phyloP scores from a whole-genome alignment of 768 basidiomycete genomes.

The Rhodotorula sphaerocarpa region DNA sequence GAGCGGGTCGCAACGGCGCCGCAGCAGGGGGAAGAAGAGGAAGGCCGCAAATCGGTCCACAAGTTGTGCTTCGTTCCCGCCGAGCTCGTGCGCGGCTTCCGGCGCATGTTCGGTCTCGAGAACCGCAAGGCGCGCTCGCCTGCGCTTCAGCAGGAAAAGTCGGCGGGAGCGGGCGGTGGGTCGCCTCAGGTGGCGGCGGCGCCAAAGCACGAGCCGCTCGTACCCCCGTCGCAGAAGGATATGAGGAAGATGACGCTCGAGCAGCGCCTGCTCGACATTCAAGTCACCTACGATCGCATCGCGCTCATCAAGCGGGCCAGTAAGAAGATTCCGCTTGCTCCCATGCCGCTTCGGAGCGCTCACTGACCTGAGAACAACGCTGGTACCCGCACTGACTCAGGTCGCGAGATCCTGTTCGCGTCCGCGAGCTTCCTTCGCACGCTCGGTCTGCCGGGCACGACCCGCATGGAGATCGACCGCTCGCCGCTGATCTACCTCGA shows the following conservation, averaged over 20 bases:
- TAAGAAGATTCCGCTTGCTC: not conserved
- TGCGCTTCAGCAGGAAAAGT: not conserved
- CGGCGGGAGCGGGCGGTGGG: no score
- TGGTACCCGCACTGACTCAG: not conserved
- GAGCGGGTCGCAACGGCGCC: not conserved
- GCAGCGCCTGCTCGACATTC: slow-evolving; percentile 6
- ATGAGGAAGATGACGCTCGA: not conserved
- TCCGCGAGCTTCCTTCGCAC: slow-evolving; percentile 17
- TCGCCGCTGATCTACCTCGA: slow-evolving; percentile 22
- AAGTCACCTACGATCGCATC: slow-evolving; percentile 20
- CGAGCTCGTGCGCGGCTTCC: not conserved
- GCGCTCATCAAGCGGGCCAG: slow-evolving; percentile 12
- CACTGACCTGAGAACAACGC: no score
- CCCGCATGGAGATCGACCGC: slow-evolving; percentile 3
- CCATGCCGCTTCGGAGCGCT: no score
- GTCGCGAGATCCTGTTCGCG: slow-evolving; percentile 19
- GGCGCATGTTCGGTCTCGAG: not conserved
- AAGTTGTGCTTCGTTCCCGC: not conserved
- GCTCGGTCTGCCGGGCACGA: slow-evolving; percentile 12
- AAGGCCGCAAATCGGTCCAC: not conserved
- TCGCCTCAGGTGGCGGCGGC: no score
- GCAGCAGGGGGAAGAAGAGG: not conserved
- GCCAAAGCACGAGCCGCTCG: not conserved
- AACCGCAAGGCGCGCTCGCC: not conserved
- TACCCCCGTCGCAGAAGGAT: not conserved